Conservation (phyloP, 768 basidiomycete genomes). For the Russula foetens region DNA sequence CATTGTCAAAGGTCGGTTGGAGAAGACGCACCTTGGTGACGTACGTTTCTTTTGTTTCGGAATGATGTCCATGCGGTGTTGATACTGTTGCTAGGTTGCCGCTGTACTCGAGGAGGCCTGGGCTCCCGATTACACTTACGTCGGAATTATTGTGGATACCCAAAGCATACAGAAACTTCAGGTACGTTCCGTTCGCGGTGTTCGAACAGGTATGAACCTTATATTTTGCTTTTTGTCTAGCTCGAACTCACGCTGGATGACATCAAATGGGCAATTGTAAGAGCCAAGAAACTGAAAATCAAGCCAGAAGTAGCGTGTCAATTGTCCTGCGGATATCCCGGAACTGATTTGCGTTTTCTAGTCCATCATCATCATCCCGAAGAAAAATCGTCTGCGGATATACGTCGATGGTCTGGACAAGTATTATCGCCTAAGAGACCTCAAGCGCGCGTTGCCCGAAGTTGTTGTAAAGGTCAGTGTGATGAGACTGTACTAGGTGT, state of each 20-base stretch:
- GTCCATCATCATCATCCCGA: constrained; percentile 71
- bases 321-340: not conserved
- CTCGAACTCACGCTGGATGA: constrained; percentile 90
- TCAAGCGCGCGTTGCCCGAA: constrained; percentile 75
- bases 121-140: constrained; percentile 87
- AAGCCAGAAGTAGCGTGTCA: constrained; percentile 58
- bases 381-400: constrained; percentile 66
- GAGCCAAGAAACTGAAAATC: constrained; percentile 84
- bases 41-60: constrained; percentile 39
- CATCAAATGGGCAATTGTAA: constrained; percentile 86
- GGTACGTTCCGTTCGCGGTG: constrained; percentile 32
- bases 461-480: constrained; percentile 82
- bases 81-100: constrained; percentile 52
- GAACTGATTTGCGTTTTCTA: constrained; percentile 23
- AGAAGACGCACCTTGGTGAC: constrained; percentile 92
- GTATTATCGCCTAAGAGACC: constrained; percentile 74
- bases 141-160: constrained; percentile 86
- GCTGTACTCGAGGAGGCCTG: constrained; percentile 93
- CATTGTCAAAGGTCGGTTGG: constrained; percentile 93
- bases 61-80: not conserved
- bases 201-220: not conserved
- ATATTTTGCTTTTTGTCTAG: constrained; percentile 30
- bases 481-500: not conserved
- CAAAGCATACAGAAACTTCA: constrained; percentile 86
- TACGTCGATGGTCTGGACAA: constrained; percentile 74